A percentile compares a stretch with the other conserved stretches of the same genome.
phyloP scores from a whole-genome alignment of 371 early-diverging fungal genomes.

The Mucor velutinosus region DNA sequence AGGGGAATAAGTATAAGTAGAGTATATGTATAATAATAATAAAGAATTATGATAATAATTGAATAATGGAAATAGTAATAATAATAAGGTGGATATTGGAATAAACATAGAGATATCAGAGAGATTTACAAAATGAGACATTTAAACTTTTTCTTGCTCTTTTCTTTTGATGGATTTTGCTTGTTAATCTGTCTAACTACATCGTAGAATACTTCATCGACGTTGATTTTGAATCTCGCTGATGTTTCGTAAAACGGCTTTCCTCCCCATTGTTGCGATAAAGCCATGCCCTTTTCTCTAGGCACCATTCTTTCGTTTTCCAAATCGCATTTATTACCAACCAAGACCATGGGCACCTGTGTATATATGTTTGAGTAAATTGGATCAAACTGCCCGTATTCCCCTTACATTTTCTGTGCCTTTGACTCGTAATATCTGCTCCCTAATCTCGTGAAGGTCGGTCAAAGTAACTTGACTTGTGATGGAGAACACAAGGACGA shows the following conservation, averaged over 20 bases:
- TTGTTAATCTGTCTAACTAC: slow-evolving; percentile 64
- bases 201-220: slow-evolving; percentile 76
- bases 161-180: slow-evolving; percentile 44
- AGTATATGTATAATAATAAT: background rate
- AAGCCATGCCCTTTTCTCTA: slow-evolving; percentile 61
- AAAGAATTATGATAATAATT: background rate
- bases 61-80: slow-evolving; percentile 4
- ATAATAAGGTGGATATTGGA: background rate
- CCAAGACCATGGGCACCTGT: slow-evolving; percentile 86
- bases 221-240: slow-evolving; percentile 82
- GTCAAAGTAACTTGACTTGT: slow-evolving; percentile 82
- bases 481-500: slow-evolving; percentile 84
- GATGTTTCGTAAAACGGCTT: slow-evolving; percentile 83
- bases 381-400: background rate
- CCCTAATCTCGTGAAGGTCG: slow-evolving; percentile 75
- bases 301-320: slow-evolving; percentile 79
- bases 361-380: background rate
- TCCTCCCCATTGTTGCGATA: slow-evolving; percentile 74
- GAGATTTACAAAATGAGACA: slow-evolving; percentile 42
- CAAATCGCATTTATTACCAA: slow-evolving; percentile 88
- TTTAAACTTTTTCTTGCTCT: slow-evolving; percentile 42
- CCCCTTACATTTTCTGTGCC: slow-evolving; percentile 71
- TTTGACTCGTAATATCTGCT: slow-evolving; percentile 84
- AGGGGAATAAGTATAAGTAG: slow-evolving; percentile 8
- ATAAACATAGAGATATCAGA: slow-evolving; percentile 1